Base-by-base conservation (phyloP, 768 basidiomycete genomes). In the Tricholoma flavovirens region DNA sequence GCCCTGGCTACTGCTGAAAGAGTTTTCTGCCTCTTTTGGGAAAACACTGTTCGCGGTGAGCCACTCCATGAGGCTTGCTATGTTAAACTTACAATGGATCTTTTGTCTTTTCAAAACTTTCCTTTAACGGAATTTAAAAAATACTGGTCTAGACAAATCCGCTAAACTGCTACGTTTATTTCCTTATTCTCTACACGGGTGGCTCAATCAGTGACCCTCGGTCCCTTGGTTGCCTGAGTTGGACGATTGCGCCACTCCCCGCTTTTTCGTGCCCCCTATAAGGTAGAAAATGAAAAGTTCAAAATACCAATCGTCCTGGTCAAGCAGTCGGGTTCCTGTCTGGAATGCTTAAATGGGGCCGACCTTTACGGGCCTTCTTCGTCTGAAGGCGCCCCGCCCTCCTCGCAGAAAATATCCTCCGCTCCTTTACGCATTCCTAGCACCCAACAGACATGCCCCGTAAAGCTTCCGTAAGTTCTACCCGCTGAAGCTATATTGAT, bases 201-300 rank as follows among this genome's bases (percentile, higher is more conserved):
- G 53, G 57, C 57, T 42, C 55, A 43, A 53, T 56, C 56, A 40
- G 5, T 9, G 52, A 46, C 38, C 58, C 60, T 57, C 56, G 55
- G 62, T 24, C 60, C 60, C 15, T 56, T 57, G n/a, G 50, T 51
- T 59, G 50, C 62, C 60, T 54, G 51, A 46, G 32, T 52, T 11
- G 56, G 60, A 33, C 56, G 62, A 63, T 63, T 63, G 55, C 53
- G 52, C 55, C 62, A 55, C 62, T 56, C 53, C 48, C 54, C 59
- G 26, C 26, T 29, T 26, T 29, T 43, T 33, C 57, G 45, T 22
- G 55, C 32, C 21, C 62, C 59, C 57, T 57, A 54, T 35, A 55
- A 9, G 53, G 62, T 56, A 59, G 60, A 38, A 53, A 53, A 42
- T 15, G 9, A 42, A 56, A 55, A 63, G 56, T 55, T 56, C 46